phyloP scores from a whole-genome alignment of 805 yeast genomes.

The Phaffomyces antillensis region DNA sequence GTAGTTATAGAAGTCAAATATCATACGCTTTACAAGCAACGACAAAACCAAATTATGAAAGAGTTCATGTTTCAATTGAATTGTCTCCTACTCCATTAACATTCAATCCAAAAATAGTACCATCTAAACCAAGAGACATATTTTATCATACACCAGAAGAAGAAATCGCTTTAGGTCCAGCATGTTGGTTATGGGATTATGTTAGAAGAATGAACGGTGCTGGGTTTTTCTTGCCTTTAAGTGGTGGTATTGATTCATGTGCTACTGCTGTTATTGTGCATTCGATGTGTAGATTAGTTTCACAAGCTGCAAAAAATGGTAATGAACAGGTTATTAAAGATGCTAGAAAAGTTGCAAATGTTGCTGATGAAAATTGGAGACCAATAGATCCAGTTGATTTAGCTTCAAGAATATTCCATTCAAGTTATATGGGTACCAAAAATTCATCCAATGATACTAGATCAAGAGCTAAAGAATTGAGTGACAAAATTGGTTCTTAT shows the following conservation, averaged over 20 bases:
- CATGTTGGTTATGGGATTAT: slow-evolving; percentile 99
- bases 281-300: slow-evolving; percentile 88
- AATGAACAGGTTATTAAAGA: slow-evolving; percentile 73
- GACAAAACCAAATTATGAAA: slow-evolving; percentile 28
- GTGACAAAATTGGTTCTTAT: slow-evolving; percentile 73
- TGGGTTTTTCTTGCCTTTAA: slow-evolving; percentile 87
- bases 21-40: slow-evolving; percentile 44
- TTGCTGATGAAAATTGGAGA: slow-evolving; percentile 43
- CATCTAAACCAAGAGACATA: slow-evolving; percentile 45
- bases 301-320: slow-evolving; percentile 58
- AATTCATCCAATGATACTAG: slow-evolving; percentile 90
- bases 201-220: slow-evolving; percentile 83
- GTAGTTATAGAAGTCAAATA: slow-evolving; percentile 64
- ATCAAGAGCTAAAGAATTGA: slow-evolving; percentile 68
- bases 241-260: slow-evolving; percentile 98
- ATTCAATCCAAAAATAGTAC: slow-evolving; percentile 55
- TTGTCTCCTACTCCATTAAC: slow-evolving; percentile 52
- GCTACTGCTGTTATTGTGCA: slow-evolving; percentile 94
- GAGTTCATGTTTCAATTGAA: slow-evolving; percentile 57
- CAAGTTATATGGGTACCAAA: slow-evolving; percentile 92
- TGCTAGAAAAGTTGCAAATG: slow-evolving; percentile 59
- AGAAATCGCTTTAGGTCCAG: slow-evolving; percentile 97
- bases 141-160: slow-evolving; percentile 82
- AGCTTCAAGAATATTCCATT: slow-evolving; percentile 71
- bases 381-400: slow-evolving; percentile 75